phyloP scores from a whole-genome alignment of 768 basidiomycete species.

The Rhodotorula graminis region DNA sequence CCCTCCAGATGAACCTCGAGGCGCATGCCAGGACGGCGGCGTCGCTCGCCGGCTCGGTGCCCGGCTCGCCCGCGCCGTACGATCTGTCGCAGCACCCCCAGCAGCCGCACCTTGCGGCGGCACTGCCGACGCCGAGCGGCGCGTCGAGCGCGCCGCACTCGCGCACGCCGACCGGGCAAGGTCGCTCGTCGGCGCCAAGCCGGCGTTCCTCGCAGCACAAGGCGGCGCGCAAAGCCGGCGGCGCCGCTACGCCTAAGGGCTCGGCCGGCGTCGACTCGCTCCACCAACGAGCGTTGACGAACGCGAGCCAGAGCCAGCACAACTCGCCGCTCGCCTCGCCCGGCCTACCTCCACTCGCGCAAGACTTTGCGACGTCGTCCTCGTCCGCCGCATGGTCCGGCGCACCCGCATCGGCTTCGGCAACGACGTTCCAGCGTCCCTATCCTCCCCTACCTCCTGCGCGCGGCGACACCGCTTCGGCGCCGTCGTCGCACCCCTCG shows the following conservation, averaged over 20 bases:
- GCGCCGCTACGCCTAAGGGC: not conserved
- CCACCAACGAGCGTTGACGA: slow-evolving; percentile 5
- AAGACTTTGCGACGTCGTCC: not conserved
- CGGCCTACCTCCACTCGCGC: not conserved
- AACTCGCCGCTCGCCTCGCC: slow-evolving; percentile 28
- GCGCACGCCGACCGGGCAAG: not conserved
- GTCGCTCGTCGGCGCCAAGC: not conserved
- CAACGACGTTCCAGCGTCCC: slow-evolving; percentile 16
- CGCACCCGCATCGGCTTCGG: not conserved
- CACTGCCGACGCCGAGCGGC: not conserved
- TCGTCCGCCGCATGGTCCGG: not conserved
- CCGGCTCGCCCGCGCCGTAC: not conserved
- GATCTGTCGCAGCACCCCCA: not conserved
- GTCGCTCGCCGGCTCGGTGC: not conserved
- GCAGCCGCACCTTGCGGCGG: not conserved
- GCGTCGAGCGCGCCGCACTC: not conserved
- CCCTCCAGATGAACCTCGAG: slow-evolving; percentile 27
- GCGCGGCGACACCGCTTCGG: not conserved
- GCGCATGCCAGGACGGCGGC: slow-evolving; percentile 27
- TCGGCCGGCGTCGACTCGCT: not conserved
- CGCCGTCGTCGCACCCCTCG: not conserved
- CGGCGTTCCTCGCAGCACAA: not conserved
- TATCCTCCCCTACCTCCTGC: slow-evolving; percentile 12
- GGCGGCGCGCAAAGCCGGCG: not conserved
- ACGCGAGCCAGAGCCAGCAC: not conserved